These are phyloP conservation scores for Tuber umbilicatum DNA, from an alignment of 495 filamentous ascomycete species.

Conservation along the genomic window DNA sequence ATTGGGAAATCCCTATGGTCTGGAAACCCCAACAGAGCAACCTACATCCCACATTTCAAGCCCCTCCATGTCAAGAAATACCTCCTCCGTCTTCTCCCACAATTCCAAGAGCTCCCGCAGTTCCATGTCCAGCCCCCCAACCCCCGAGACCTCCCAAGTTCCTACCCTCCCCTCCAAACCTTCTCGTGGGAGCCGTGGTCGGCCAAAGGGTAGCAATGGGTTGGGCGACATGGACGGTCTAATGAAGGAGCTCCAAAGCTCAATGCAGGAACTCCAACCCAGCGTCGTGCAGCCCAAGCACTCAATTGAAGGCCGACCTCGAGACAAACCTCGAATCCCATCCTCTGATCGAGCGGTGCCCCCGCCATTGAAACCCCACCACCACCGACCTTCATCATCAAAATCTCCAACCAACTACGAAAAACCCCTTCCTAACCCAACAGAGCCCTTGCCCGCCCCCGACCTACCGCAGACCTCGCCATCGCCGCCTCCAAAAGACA, in stretches of 20 bases:
- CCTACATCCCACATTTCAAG: slow-evolving; percentile 17
- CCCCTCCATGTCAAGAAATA: slow-evolving; percentile 37
- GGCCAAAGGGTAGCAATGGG: slow-evolving; percentile 19
- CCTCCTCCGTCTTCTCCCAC: slow-evolving; percentile 38
- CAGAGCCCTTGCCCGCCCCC: slow-evolving; percentile 26
- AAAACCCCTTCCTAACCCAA: slow-evolving; percentile 27
- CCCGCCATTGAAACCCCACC: slow-evolving; percentile 8
- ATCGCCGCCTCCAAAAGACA: slow-evolving; percentile 20
- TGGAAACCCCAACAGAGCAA: slow-evolving; percentile 4
- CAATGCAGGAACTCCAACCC: slow-evolving; percentile 45
- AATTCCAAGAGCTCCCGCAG: slow-evolving; percentile 34
- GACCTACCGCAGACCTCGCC: slow-evolving; percentile 5
- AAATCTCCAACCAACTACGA: slow-evolving; percentile 6
- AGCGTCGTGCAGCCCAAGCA: slow-evolving; percentile 18
- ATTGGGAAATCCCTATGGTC: slow-evolving; percentile 20
- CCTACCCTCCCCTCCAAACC: slow-evolving; percentile 43
- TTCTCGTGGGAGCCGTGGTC: slow-evolving; percentile 13
- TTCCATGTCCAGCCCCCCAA: slow-evolving; percentile 30
- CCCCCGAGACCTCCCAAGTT: slow-evolving; percentile 40
- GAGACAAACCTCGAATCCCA: slow-evolving; percentile 41
- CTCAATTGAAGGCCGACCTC: slow-evolving; percentile 14
- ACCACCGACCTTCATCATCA: slow-evolving; percentile 8
- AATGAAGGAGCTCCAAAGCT: slow-evolving; percentile 51
- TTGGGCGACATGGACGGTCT: slow-evolving; percentile 46
- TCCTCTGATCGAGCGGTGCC: slow-evolving; percentile 17